phyloP scores from a whole-genome alignment of 75 land plant species.

The Chamaecyparis obtusa region DNA sequence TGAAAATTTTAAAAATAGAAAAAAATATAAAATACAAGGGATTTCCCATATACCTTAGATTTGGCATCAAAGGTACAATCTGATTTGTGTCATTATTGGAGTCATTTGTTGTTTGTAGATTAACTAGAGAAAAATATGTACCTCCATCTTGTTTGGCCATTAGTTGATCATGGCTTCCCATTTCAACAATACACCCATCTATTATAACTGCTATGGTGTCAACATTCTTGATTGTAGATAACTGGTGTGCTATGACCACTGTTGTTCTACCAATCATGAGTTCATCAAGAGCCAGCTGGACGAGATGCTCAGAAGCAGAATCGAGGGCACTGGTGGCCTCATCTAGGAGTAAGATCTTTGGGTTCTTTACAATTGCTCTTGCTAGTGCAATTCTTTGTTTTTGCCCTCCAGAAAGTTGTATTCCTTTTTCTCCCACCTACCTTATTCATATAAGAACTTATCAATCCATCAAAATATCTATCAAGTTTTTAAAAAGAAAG shows the following conservation, averaged over 20 bases:
- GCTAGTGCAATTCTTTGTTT: slow-evolving; percentile 9
- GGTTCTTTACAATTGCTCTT: slow-evolving; percentile 9
- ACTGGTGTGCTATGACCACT: not conserved
- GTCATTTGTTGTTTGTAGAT: not conserved
- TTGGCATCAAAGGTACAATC: not conserved
- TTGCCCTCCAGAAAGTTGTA: slow-evolving; percentile 5
- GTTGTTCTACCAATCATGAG: slow-evolving; percentile 6
- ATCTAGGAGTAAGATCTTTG: not conserved
- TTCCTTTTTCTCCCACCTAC: not conserved
- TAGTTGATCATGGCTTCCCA: not conserved
- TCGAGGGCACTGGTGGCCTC: not conserved
- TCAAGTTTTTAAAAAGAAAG: too few species aligned
- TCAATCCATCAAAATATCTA: too few species aligned
- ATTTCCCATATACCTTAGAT: not conserved
- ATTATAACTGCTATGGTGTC: slow-evolving; percentile 3
- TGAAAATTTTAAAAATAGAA: too few species aligned
- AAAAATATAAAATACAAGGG: too few species aligned
- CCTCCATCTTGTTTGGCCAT: not conserved
- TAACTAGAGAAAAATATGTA: not conserved
- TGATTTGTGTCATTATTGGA: not conserved
- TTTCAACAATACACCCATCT: not conserved
- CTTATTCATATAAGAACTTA: too few species aligned
- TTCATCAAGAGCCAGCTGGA: not conserved
- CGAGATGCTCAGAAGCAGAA: not conserved
- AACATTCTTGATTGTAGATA: not conserved